A percentile compares a stretch with the other conserved stretches of the same genome.
Conservation (phyloP, 805 yeast species). For the Spathaspora girioi region DNA sequence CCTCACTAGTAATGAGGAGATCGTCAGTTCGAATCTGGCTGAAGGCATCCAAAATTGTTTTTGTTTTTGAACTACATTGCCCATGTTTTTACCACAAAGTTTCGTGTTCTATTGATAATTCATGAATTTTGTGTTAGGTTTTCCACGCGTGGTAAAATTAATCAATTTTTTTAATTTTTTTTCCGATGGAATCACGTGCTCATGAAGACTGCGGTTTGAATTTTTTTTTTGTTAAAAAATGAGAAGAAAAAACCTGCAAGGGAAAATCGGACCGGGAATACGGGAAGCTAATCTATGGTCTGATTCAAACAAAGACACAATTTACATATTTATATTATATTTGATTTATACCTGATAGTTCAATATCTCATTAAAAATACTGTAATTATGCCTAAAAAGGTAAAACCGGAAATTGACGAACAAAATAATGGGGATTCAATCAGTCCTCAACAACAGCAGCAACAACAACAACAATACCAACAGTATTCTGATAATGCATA, state of each 20-base stretch:
- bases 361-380: too few species aligned
- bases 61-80: slow-evolving; percentile 8
- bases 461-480: not conserved
- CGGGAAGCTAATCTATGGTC: not conserved
- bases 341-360: not conserved
- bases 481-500: not conserved
- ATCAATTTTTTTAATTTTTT: too few species aligned
- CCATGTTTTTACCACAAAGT: not conserved
- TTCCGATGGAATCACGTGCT: not conserved
- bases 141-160: too few species aligned
- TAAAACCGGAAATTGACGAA: not conserved
- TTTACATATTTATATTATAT: not conserved
- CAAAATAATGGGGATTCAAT: not conserved
- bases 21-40: slow-evolving; percentile 37
- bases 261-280: not conserved
- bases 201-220: not conserved
- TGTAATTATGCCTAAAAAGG: not conserved
- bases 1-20: slow-evolving; percentile 42
- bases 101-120: not conserved
- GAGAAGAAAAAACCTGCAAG: not conserved
- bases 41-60: slow-evolving; percentile 18
- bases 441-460: not conserved
- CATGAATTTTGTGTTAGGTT: not conserved
- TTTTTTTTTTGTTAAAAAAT: too few species aligned
- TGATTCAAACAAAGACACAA: not conserved